Percentiles rank a stretch among this genome's conserved stretches.
phyloP scores from a whole-genome alignment of 1,139 yeast species.

The Geotrichum reessii region DNA sequence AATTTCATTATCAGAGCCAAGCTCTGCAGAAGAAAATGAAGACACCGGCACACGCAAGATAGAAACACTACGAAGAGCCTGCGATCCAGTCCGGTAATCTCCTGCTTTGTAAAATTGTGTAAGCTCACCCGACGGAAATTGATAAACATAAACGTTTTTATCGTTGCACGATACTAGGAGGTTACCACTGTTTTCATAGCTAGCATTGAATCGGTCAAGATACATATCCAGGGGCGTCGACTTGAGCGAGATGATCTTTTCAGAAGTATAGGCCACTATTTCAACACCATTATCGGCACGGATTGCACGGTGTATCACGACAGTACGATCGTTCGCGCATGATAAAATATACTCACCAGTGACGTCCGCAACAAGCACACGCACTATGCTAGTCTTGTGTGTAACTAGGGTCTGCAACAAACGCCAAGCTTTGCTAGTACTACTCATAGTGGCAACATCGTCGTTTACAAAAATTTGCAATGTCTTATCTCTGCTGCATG shows the following conservation, averaged over 20 bases:
- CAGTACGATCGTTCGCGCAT: constrained; percentile 55
- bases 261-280: constrained; percentile 33
- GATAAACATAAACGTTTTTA: constrained; percentile 43
- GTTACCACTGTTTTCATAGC: constrained; percentile 27
- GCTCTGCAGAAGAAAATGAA: constrained; percentile 17
- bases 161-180: constrained; percentile 50
- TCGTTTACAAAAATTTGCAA: constrained; percentile 45
- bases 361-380: constrained; percentile 33
- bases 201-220: constrained; percentile 30
- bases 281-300: constrained; percentile 22
- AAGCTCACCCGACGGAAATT: constrained; percentile 38
- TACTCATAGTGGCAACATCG: not conserved
- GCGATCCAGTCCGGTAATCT: constrained; percentile 28
- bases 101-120: constrained; percentile 41
- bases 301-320: constrained; percentile 46
- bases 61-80: constrained; percentile 28
- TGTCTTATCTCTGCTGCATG: constrained; percentile 55
- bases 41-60: constrained; percentile 1
- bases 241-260: constrained; percentile 47
- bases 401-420: constrained; percentile 51
- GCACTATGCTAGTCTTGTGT: constrained; percentile 52
- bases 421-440: constrained; percentile 40
- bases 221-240: constrained; percentile 43
- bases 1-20: not conserved
- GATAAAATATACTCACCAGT: constrained; percentile 41